phyloP scores from a whole-genome alignment of 108 stramenopile species.

The Pseudonitzschia multiseries region DNA sequence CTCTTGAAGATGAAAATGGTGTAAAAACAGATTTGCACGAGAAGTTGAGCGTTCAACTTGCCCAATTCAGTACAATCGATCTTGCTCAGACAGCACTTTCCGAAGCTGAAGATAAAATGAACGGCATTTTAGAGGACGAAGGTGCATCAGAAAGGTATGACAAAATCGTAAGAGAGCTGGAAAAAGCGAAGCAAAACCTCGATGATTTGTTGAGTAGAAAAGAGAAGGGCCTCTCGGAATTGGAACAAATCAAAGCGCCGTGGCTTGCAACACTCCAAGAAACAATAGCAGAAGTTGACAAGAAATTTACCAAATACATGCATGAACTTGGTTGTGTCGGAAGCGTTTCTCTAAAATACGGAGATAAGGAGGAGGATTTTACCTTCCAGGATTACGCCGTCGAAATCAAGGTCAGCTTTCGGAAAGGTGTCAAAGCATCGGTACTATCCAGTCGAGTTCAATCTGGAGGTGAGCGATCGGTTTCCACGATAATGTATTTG shows the following conservation, averaged over 20 bases:
- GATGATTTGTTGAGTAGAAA: conserved; percentile 45
- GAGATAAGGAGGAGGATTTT: conserved; percentile 28
- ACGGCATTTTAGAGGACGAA: conserved; percentile 59
- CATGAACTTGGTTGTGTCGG: conserved; percentile 80
- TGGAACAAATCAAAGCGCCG: conserved; percentile 43
- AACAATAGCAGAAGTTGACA: conserved; percentile 50
- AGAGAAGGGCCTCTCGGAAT: conserved; percentile 40
- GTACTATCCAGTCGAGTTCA: conserved; percentile 85
- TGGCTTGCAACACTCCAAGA: conserved; percentile 63
- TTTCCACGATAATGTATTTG: conserved; percentile 95
- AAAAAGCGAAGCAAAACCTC: conserved; percentile 46
- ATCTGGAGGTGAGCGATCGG: conserved; percentile 95
- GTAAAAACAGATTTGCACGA: conserved; percentile 33
- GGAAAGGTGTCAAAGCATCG: conserved; percentile 63
- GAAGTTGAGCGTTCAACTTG: conserved; percentile 24
- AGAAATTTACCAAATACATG: conserved; percentile 78
- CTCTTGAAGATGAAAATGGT: conserved; percentile 49
- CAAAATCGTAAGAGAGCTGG: conserved; percentile 57
- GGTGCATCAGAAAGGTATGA: conserved; percentile 67
- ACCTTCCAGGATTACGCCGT: conserved; percentile 85
- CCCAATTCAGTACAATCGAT: conserved; percentile 30
- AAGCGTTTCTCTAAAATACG: conserved; percentile 59
- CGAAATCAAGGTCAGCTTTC: conserved; percentile 88
- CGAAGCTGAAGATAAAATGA: conserved; percentile 57
- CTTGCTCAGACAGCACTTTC: conserved; percentile 61